A percentile compares a stretch with the other conserved stretches of the same genome.
Conservation (phyloP, 805 yeast genomes). For the Metschnikowia noctiluminum region DNA sequence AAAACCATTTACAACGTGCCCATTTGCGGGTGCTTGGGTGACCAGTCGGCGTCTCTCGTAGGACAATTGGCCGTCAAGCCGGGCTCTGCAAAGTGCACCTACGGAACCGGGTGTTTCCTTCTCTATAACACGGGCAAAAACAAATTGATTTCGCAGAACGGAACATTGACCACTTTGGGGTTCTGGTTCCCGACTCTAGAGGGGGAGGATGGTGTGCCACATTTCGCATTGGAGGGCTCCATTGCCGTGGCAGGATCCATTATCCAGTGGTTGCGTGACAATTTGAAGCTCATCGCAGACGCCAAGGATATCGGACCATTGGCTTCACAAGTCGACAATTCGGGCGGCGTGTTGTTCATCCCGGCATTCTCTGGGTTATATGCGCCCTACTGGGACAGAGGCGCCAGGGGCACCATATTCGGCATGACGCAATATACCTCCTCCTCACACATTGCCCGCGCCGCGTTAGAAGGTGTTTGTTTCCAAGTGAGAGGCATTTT, state of each 20-base stretch:
- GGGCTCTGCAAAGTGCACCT: constrained; percentile 92
- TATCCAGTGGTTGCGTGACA: constrained; percentile 92
- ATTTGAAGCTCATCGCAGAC: constrained; percentile 73
- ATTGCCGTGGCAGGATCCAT: constrained; percentile 95
- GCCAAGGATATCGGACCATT: constrained; percentile 89
- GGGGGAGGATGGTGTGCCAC: constrained; percentile 54
- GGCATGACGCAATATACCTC: constrained; percentile 92
- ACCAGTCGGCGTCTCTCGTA: constrained; percentile 88
- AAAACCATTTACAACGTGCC: constrained; percentile 59
- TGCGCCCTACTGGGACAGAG: constrained; percentile 95
- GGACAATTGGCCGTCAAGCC: constrained; percentile 84
- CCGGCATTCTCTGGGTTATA: constrained; percentile 93
- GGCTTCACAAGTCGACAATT: constrained; percentile 73
- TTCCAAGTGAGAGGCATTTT: constrained; percentile 89
- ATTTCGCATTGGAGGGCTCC: constrained; percentile 91
- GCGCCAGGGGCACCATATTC: constrained; percentile 87
- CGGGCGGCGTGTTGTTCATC: constrained; percentile 91
- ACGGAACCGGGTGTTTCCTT: constrained; percentile 93
- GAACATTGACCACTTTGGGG: constrained; percentile 85
- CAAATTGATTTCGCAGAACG: constrained; percentile 70
- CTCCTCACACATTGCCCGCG: constrained; percentile 89
- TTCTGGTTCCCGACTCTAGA: constrained; percentile 76
- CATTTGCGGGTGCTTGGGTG: constrained; percentile 88
- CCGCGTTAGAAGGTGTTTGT: constrained; percentile 93
- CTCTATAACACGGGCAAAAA: constrained; percentile 80